Percentiles rank a stretch among this genome's conserved stretches.
phyloP scores from a whole-genome alignment of 345 rosid genomes.

The Salix dunnii region DNA sequence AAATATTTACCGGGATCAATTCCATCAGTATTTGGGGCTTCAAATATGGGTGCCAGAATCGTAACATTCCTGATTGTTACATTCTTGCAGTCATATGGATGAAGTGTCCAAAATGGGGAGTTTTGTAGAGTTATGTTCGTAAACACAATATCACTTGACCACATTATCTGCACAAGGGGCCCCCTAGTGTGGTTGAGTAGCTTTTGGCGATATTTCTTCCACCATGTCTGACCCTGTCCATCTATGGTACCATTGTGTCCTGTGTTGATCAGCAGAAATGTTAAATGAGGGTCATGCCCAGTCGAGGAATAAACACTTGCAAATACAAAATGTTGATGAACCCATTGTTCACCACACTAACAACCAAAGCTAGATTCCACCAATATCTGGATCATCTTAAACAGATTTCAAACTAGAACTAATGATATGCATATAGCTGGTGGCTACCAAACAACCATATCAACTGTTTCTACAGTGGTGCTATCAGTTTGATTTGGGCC shows the following conservation, averaged over 20 bases:
- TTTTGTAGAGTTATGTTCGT: slow-evolving; percentile 75
- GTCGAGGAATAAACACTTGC: not conserved
- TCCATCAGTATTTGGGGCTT: slow-evolving; percentile 97
- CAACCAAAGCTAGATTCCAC: not conserved
- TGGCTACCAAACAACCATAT: not conserved
- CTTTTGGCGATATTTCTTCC: slow-evolving; percentile 90
- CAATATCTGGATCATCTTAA: not conserved
- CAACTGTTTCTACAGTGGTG: not conserved
- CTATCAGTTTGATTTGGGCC: not conserved
- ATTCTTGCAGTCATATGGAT: slow-evolving; percentile 97
- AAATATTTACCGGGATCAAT: slow-evolving; percentile 79
- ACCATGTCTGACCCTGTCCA: slow-evolving; percentile 97
- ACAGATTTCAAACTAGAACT: slow-evolving; percentile 1
- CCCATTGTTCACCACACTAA: slow-evolving; percentile 5
- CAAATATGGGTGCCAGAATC: slow-evolving; percentile 68
- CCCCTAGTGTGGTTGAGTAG: slow-evolving; percentile 94
- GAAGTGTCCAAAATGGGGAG: slow-evolving; percentile 97
- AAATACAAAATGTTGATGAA: slow-evolving; percentile 1
- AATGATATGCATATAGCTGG: not conserved
- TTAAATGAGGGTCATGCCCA: not conserved
- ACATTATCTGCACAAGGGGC: slow-evolving; percentile 91
- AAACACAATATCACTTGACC: slow-evolving; percentile 83
- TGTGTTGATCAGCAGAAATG: slow-evolving; percentile 36
- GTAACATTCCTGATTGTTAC: slow-evolving; percentile 69
- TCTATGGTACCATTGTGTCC: slow-evolving; percentile 94